A percentile compares a stretch with the other conserved stretches of the same genome.
These are phyloP conservation scores for Blepharisma undulans DNA, from an alignment of 169 alveolate species.

Conservation along the genomic window DNA sequence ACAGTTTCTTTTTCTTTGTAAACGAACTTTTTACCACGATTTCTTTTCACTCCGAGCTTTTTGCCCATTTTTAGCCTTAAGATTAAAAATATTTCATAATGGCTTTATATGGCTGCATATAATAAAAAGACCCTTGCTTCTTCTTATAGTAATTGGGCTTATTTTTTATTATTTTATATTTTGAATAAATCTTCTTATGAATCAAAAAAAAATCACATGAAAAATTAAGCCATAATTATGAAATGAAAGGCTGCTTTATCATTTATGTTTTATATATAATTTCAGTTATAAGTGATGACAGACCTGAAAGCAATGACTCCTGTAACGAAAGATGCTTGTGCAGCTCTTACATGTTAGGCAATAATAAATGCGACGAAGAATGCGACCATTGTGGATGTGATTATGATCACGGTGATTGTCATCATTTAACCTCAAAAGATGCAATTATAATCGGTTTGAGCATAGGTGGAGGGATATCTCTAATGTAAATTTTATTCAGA, in stretches of 20 bases:
- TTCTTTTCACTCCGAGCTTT: constrained; percentile 27
- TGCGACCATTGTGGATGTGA: background rate
- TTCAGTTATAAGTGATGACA: background rate
- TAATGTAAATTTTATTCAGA: background rate
- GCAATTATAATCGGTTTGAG: background rate
- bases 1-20: background rate
- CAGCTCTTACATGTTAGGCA: background rate
- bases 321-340: background rate
- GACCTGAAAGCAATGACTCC: background rate
- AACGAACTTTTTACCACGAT: constrained; percentile 33
- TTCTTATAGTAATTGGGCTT: too few relatives aligned
- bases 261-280: background rate
- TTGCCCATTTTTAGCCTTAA: constrained; percentile 28
- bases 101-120: background rate
- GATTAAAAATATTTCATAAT: background rate
- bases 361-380: background rate
- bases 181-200: too few relatives aligned
- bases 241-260: background rate
- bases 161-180: too few relatives aligned
- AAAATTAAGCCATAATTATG: background rate
- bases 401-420: background rate
- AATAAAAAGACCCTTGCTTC: background rate
- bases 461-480: background rate
- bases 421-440: background rate
- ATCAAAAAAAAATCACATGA: too few relatives aligned